Conservation (phyloP, 768 basidiomycete genomes). For the Hericium coralloides region DNA sequence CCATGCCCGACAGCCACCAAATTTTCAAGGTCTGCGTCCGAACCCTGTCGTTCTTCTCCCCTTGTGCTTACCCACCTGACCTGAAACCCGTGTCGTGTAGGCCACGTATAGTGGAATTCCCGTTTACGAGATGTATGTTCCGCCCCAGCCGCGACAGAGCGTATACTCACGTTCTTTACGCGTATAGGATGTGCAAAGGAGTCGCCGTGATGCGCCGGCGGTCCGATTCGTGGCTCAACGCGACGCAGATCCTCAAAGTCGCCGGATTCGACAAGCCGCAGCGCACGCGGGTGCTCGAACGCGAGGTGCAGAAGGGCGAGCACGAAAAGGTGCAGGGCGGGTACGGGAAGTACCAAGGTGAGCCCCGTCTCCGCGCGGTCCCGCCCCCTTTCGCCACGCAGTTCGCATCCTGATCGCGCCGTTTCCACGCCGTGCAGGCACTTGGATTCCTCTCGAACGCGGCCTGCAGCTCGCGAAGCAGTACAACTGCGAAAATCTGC, state of each 20-base stretch:
- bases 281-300: slow-evolving; percentile 91
- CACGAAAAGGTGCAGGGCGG: slow-evolving; percentile 99
- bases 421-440: slow-evolving; percentile 46
- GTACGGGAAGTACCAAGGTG: slow-evolving; percentile 99
- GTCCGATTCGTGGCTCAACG: slow-evolving; percentile 96
- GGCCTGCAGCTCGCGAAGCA: slow-evolving; percentile 82
- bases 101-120: slow-evolving; percentile 91
- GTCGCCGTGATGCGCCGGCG: slow-evolving; percentile 98
- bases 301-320: slow-evolving; percentile 97
- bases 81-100: slow-evolving; percentile 29
- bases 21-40: slow-evolving; percentile 68
- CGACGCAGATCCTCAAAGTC: slow-evolving; percentile 97
- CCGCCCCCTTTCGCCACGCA: not conserved
- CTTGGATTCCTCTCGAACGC: slow-evolving; percentile 95
- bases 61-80: slow-evolving; percentile 10
- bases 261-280: slow-evolving; percentile 99
- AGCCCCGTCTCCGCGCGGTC: slow-evolving; percentile 13
- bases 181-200: slow-evolving; percentile 78
- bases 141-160: slow-evolving; percentile 20
- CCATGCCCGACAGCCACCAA: slow-evolving; percentile 67
- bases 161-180: slow-evolving; percentile 30
- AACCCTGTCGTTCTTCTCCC: slow-evolving; percentile 6
- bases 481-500: slow-evolving; percentile 80
- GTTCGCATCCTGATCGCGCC: not conserved
- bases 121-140: slow-evolving; percentile 80